Evolutionary conservation across 371 early-diverging fungal species (phyloP).

Genomic region (Mucor racemosus): DNA sequence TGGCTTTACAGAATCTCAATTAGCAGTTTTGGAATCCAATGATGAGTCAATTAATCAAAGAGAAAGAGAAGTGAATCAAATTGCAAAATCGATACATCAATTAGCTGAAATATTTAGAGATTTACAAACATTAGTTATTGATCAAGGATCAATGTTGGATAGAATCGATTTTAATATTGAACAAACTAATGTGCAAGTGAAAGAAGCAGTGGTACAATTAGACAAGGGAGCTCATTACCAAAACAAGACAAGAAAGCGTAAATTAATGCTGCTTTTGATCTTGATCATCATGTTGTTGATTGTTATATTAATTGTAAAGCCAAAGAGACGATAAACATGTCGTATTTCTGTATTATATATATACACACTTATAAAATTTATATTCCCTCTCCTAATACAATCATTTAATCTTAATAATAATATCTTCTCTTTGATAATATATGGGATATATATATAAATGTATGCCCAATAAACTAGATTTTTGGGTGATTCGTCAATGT

Average conservation of each 20-base stretch:
- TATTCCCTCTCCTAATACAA: background rate
- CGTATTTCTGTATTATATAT: background rate
- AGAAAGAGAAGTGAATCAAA: conserved; percentile 90
- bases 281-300: conserved; percentile 64
- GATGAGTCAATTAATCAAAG: conserved; percentile 79
- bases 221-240: conserved; percentile 75
- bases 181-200: conserved; percentile 76
- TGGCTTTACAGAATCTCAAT: conserved; percentile 87
- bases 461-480: no score
- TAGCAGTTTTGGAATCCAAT: conserved; percentile 73
- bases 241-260: conserved; percentile 66
- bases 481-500: no score
- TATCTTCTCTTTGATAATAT: no score
- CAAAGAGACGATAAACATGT: conserved; percentile 28
- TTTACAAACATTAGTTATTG: conserved; percentile 93
- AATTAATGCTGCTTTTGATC: conserved; percentile 66
- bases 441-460: no score
- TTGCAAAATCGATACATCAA: conserved; percentile 90
- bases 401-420: background rate
- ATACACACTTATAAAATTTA: background rate
- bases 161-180: conserved; percentile 98
- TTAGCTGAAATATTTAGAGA: conserved; percentile 92
- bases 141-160: conserved; percentile 96
- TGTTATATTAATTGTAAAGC: conserved; percentile 70
- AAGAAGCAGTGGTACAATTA: conserved; percentile 85